phyloP scores from a whole-genome alignment of 768 basidiomycete genomes.

The Lanmaoa rubissima region DNA sequence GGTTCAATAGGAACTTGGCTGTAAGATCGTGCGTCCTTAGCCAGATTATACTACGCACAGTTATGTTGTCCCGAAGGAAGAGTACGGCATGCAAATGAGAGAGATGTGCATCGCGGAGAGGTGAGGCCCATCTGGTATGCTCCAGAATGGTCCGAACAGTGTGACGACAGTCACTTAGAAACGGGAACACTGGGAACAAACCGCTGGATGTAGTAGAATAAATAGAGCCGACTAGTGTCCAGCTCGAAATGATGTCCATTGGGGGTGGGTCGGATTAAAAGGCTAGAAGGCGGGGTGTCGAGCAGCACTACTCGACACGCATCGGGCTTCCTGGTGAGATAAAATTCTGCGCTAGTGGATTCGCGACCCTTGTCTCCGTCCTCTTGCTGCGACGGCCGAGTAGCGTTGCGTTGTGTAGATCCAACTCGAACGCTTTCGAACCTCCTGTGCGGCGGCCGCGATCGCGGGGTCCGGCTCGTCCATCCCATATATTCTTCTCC shows the following conservation, averaged over 20 bases:
- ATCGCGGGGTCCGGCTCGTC: constrained; percentile 72
- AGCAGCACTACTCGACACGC: constrained; percentile 23
- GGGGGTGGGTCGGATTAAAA: neutral
- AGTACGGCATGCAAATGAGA: constrained; percentile 12
- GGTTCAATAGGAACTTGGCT: constrained; percentile 10
- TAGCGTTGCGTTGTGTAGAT: constrained; percentile 83
- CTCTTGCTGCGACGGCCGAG: constrained; percentile 67
- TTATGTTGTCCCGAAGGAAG: constrained; percentile 2
- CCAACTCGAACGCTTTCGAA: constrained; percentile 69
- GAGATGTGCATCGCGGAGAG: constrained; percentile 12
- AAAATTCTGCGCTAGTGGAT: constrained; percentile 33
- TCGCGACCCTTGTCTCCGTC: constrained; percentile 27
- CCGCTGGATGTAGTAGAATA: neutral
- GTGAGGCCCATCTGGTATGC: neutral
- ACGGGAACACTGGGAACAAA: neutral
- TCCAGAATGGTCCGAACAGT: neutral
- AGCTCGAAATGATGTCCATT: neutral
- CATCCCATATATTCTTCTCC: constrained; percentile 45
- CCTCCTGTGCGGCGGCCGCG: constrained; percentile 37
- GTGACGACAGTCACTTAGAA: neutral
- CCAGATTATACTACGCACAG: constrained; percentile 12
- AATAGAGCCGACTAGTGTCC: neutral
- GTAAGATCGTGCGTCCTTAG: constrained; percentile 13
- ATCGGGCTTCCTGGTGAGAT: constrained; percentile 33
- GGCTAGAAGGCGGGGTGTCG: neutral